These are phyloP conservation scores for Eutypella sp. DNA, from an alignment of 2,329 filamentous ascomycete genomes.

Conservation along the genomic window DNA sequence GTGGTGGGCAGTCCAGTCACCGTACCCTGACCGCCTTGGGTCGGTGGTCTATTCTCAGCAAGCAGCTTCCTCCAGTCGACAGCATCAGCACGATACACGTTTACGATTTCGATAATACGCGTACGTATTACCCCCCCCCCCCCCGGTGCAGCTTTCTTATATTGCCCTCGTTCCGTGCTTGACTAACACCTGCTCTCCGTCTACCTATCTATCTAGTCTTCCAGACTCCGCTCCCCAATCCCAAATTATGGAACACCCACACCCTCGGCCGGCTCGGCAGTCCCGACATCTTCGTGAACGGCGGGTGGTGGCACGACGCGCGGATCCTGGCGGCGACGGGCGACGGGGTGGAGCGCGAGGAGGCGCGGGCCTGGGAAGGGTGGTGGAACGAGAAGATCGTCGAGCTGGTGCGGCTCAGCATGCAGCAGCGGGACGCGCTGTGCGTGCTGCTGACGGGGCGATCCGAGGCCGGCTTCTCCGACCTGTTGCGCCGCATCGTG, in stretches of 20 bases:
- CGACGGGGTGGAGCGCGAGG: conserved; percentile 74
- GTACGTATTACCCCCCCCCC: conserved; percentile 42
- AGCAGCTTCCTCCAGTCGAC: conserved; percentile 63
- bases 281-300: conserved; percentile 71
- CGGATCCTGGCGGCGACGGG: conserved; percentile 83
- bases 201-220: conserved; percentile 70
- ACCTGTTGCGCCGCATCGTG: conserved; percentile 77
- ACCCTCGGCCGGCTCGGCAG: conserved; percentile 74
- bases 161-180: conserved; percentile 5
- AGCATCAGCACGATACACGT: conserved; percentile 78
- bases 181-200: too few species aligned
- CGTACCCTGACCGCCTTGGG: conserved; percentile 69
- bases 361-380: conserved; percentile 77
- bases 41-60: conserved; percentile 77
- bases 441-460: conserved; percentile 85
- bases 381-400: conserved; percentile 96
- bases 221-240: conserved; percentile 83
- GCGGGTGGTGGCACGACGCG: conserved; percentile 96
- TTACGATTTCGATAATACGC: conserved; percentile 97
- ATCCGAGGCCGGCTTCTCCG: conserved; percentile 69
- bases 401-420: conserved; percentile 73
- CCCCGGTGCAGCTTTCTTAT: background rate
- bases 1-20: conserved; percentile 8
- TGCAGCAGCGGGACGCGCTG: conserved; percentile 77
- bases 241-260: conserved; percentile 74